These are phyloP conservation scores for Salix udensis DNA, from an alignment of 345 rosid genomes.

Conservation along the genomic window DNA sequence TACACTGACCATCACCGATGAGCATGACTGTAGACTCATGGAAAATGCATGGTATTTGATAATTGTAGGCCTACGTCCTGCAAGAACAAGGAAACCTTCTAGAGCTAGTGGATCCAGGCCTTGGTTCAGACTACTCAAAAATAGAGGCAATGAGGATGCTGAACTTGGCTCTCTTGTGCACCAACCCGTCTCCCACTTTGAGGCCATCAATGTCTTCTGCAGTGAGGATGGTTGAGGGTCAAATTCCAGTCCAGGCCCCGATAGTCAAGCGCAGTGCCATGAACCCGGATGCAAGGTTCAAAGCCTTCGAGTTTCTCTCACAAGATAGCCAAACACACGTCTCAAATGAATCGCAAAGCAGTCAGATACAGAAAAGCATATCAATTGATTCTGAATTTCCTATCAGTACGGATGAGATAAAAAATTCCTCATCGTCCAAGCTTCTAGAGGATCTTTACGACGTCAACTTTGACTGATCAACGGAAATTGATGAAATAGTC, in stretches of 20 bases:
- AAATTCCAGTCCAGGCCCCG: conserved; percentile 32
- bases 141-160: conserved; percentile 66
- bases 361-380: no score
- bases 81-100: conserved; percentile 90
- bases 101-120: conserved; percentile 71
- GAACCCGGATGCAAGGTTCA: no score
- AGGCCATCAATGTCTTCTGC: conserved; percentile 87
- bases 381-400: no score
- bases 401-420: no score
- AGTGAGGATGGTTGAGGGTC: conserved; percentile 82
- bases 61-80: conserved; percentile 68
- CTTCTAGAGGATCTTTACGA: no score
- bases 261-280: no score
- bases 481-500: no score
- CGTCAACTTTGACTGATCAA: no score
- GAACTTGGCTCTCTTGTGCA: conserved; percentile 70
- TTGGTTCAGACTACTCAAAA: conserved; percentile 49
- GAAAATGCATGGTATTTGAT: background rate
- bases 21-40: background rate
- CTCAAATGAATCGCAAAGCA: no score
- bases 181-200: conserved; percentile 82
- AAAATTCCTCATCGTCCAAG: no score
- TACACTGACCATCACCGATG: background rate
- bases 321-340: no score
- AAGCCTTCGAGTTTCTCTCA: no score